Percentiles rank a stretch among this genome's conserved stretches.
Evolutionary conservation across 2,329 filamentous ascomycete species (phyloP).

Genomic region (Stachybotrys elegans): DNA sequence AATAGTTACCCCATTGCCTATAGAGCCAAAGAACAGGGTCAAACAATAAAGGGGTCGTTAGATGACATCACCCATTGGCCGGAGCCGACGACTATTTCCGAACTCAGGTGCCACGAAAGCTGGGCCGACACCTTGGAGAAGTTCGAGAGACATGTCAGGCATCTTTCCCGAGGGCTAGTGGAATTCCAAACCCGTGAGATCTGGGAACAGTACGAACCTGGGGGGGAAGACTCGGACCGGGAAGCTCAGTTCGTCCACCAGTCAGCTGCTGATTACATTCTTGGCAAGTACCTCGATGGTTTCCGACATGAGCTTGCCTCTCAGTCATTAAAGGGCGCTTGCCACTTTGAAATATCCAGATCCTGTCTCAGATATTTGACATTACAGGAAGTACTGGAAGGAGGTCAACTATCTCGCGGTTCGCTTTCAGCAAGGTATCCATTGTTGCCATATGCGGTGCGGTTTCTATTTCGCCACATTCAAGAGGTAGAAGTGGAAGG

Average conservation of each 20-base stretch:
- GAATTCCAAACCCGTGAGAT: conserved; percentile 4
- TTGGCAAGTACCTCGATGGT: not conserved
- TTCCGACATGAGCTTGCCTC: not conserved
- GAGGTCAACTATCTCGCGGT: not conserved
- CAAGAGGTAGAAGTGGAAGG: not conserved
- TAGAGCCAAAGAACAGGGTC: too few relatives aligned
- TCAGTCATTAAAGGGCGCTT: not conserved
- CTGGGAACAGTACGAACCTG: conserved; percentile 3
- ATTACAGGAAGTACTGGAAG: not conserved
- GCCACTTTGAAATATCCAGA: not conserved
- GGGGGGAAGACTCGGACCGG: conserved; percentile 1
- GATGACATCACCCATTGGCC: too few relatives aligned
- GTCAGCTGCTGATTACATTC: not conserved
- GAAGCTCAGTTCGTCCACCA: conserved; percentile 5
- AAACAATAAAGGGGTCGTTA: too few relatives aligned
- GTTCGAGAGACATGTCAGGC: conserved; percentile 2
- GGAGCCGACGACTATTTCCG: not conserved
- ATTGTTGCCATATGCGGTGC: not conserved
- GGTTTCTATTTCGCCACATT: not conserved
- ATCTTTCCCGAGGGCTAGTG: conserved; percentile 3
- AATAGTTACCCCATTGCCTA: too few relatives aligned
- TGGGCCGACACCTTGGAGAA: not conserved
- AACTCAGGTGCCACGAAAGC: not conserved
- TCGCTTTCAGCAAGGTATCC: not conserved
- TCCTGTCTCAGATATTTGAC: conserved; percentile 2